Percentiles rank a stretch among this genome's conserved stretches.
Evolutionary conservation across 495 filamentous ascomycete species (phyloP).

Genomic region (Schizothecium vesticola): DNA sequence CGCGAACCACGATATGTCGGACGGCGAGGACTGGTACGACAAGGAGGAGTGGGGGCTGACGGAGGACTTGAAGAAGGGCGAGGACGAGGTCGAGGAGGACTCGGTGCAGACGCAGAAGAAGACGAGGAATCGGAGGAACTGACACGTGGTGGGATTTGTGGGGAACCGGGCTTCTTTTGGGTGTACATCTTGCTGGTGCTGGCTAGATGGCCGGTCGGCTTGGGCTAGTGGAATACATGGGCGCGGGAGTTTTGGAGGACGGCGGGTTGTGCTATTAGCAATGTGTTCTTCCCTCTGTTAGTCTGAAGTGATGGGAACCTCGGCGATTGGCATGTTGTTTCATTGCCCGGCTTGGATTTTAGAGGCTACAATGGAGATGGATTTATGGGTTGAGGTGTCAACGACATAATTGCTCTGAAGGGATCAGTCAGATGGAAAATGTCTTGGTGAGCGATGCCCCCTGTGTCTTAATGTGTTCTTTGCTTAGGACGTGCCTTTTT

Average conservation of each 20-base stretch:
- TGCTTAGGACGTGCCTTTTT: too few relatives aligned
- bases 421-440: not conserved
- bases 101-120: constrained; percentile 67
- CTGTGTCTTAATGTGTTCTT: too few relatives aligned
- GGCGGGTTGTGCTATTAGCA: not conserved
- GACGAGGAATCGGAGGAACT: constrained; percentile 56
- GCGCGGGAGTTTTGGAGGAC: not conserved
- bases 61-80: constrained; percentile 82
- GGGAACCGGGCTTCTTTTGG: not conserved
- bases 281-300: not conserved
- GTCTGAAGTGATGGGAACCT: not conserved
- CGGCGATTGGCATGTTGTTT: not conserved
- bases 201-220: not conserved
- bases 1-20: constrained; percentile 63
- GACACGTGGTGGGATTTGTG: not conserved
- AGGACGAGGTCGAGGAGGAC: constrained; percentile 86
- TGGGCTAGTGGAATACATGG: not conserved
- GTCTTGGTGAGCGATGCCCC: too few relatives aligned
- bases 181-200: not conserved
- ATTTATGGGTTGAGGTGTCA: not conserved
- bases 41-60: constrained; percentile 80
- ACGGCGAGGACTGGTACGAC: constrained; percentile 96
- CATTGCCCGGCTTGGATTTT: not conserved
- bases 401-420: not conserved
- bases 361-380: not conserved